Base-by-base conservation (phyloP, 2,329 filamentous ascomycete species). In the Peltaster fructicola region DNA sequence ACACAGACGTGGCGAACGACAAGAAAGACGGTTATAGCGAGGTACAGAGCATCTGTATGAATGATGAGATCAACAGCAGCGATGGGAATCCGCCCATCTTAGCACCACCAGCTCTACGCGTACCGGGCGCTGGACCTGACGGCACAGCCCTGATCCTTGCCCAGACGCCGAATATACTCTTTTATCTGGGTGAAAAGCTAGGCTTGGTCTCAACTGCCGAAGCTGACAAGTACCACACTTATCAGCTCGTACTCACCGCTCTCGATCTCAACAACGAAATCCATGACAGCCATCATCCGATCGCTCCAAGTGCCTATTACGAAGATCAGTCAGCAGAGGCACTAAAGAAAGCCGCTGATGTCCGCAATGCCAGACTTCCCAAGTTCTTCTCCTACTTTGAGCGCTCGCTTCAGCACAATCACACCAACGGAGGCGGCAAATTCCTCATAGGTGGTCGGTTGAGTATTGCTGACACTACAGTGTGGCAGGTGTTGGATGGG, bases 271-370 rank as follows among this genome's bases (percentile, higher is more conserved):
- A 65, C 40, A 70, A 73, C 36, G 78, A 84, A 51, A 48, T 68
- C 1, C 78, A 84, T 44, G 74, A 84, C 38, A 70, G 67, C 14
- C 78, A 85, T 45, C 78, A 85, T 41, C 78, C 78, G 12, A 54
- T 80, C 25, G 59, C 65, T 2, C 42, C 53, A 0, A 43, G 47
- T 2, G 44, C 63, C 4, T 75, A 72, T 45, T 85, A 82, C 39
- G 74, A 81, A 41, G 73, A 82, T 14, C 78, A 85, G 50, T 79
- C 73, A 45, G 53, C 59, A 1, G 77, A 79, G 44, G 59, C 69
- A 9, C 51, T 69, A 41, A 58, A 56, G 30, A 64, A 59, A 32
- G 59, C 65, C 6, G 53, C 53, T 20, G 59, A 70, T 27, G 80
- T 71, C 30, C 53, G 70, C 6, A 51, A 61, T 26, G 61, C 56